Base-by-base conservation (phyloP, 352 stramenopile species). In the Phytophthora cryptogea region DNA sequence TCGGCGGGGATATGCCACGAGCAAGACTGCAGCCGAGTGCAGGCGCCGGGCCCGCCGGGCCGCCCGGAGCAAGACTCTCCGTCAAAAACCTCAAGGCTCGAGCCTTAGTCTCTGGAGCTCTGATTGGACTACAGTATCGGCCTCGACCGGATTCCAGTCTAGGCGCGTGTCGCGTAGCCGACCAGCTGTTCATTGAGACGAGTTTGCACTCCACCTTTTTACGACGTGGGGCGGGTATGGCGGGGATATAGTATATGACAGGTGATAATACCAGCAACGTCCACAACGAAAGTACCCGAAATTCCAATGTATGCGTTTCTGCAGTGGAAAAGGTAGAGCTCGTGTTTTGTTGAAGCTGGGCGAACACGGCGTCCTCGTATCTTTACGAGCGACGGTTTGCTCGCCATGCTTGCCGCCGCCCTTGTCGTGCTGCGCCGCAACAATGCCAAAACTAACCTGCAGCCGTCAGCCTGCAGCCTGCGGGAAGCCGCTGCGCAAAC, bases 151-250 rank as follows among this genome's bases (percentile, higher is more conserved):
- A 44, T 49, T 66, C 44, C 16, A 63, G 54, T 45, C 36, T 14
- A 50, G 41, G 7, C 14, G 11, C 54, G 44, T 69, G 54, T 69
- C 61, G 41, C 61, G 60, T 30, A 23, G 2, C 2, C 28, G 54
- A 10, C 17, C 46, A 10, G 41, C 41, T 43, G 36, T 52, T 62
- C 41, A 51, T 40, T 54, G 45, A 47, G 17, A 41, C 10, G 10
- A 10, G n/a, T 35, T 40, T 26, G 5, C 11, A 7, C 32, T 36
- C 32, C 32, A 36, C 32, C 32, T 36, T 36, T 36, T 36, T 36
- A 14, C 32, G 32, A 36, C 14, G 9, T 3, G 32, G 14, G 14
- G 5, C 32, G 32, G 32, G 8, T 36, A 36, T 27, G 43, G 27
- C 27, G 43, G 26, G 11, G 43, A 61, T 32, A 53, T 16, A 5